phyloP scores from a whole-genome alignment of 805 yeast species.

The Schwanniomyces sp. region DNA sequence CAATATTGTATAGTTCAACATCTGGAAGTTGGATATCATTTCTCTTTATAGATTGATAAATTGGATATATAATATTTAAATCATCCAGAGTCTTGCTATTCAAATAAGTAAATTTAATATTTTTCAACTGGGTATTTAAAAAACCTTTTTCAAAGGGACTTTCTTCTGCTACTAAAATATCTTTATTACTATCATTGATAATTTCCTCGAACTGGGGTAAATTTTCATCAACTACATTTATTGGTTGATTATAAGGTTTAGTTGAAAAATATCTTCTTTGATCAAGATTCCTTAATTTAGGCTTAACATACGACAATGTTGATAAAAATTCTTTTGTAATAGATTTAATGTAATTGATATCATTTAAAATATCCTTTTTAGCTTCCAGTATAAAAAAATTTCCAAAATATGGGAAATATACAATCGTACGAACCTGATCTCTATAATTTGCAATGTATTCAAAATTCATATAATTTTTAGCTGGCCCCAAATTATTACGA shows the following conservation, averaged over 20 bases:
- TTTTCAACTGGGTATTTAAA: constrained; percentile 16
- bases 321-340: constrained; percentile 21
- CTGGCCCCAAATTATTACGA: constrained; percentile 2
- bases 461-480: not conserved
- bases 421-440: not conserved
- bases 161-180: not conserved
- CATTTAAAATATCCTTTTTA: constrained; percentile 27
- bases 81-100: constrained; percentile 17
- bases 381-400: constrained; percentile 29
- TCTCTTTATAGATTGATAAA: constrained; percentile 41
- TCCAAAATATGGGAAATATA: constrained; percentile 5
- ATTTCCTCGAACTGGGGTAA: not conserved
- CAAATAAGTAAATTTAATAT: constrained; percentile 17
- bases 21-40: constrained; percentile 46
- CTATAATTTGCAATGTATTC: constrained; percentile 1
- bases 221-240: not conserved
- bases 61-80: constrained; percentile 35
- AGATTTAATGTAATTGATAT: constrained; percentile 22
- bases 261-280: constrained; percentile 7
- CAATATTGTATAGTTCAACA: constrained; percentile 50
- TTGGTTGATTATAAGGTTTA: not conserved
- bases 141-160: constrained; percentile 18
- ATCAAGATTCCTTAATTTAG: not conserved
- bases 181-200: not conserved
- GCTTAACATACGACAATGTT: constrained; percentile 16